Conservation (phyloP, 2,329 filamentous ascomycete genomes). For the Neofusicoccum kwambonambiense region DNA sequence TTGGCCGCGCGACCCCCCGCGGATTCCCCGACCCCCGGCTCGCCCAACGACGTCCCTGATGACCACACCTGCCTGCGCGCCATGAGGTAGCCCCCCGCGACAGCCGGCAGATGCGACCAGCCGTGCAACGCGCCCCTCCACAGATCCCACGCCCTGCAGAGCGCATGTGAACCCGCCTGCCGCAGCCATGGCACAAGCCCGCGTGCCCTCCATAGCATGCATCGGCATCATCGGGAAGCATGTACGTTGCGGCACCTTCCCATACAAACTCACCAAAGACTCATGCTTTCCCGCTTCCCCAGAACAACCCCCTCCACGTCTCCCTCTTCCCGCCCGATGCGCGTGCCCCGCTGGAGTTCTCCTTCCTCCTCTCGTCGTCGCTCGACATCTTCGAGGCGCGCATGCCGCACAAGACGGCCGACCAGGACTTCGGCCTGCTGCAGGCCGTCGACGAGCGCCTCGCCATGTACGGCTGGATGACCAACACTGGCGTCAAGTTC, state of each 20-base stretch:
- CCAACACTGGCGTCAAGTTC: conserved; percentile 90
- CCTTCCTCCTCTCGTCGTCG: conserved; percentile 83
- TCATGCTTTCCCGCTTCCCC: conserved; percentile 20
- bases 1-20: not conserved
- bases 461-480: conserved; percentile 93
- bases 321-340: conserved; percentile 78
- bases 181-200: conserved; percentile 46
- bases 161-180: conserved; percentile 6
- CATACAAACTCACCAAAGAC: not conserved
- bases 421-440: conserved; percentile 86
- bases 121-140: not conserved
- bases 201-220: conserved; percentile 75
- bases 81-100: not conserved
- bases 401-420: conserved; percentile 67
- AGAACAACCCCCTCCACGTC: conserved; percentile 97
- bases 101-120: not conserved
- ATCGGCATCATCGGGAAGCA: conserved; percentile 92
- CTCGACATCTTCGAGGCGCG: conserved; percentile 93
- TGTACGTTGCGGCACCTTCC: conserved; percentile 51
- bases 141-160: not conserved
- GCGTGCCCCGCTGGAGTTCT: conserved; percentile 81
- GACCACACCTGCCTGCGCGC: not conserved
- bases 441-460: conserved; percentile 92
- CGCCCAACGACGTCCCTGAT: conserved; percentile 12
- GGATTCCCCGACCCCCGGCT: not conserved